Base-by-base conservation (phyloP, 768 basidiomycete genomes). In the Grammothele lineata region DNA sequence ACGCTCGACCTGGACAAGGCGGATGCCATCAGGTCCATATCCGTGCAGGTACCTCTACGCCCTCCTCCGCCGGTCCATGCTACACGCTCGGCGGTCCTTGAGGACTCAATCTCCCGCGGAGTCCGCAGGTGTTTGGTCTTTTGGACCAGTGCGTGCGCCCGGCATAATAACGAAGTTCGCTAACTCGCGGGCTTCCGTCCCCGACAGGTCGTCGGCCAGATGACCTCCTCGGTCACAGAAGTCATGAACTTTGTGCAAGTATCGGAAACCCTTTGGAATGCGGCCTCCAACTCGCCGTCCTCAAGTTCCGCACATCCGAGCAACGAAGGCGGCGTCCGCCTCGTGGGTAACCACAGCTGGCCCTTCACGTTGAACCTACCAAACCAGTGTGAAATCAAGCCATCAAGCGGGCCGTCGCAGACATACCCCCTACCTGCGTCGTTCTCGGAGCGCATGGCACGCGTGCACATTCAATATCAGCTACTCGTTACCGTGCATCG, bases 391-490 rank as follows among this genome's bases (percentile, higher is more conserved):
- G 40, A 43, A 1, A 18, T 45, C 17, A 45, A 47, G 14, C 39
- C 33, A 19, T 27, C 41, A 43, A 43, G 18, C 39, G 45, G 41
- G 1, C 23, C 47, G 11, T 23, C 25, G 6, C 24, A 42, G n/a
- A 10, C 21, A 10, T 59, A 32, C 33, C 37, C 43, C 8, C 56
- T 62, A 15, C 61, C 61, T 3, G 47, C 50, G 2, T 57, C 61
- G 11, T 57, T 60, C 34, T 55, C 57, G 4, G 51, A 54, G 17
- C 53, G 55, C 11, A 36, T 45, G 23, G 53, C 50, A 12, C 32
- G 48, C n/a, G 57, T 51, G 9, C 54, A 52, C 12, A 55, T 62
- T 15, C 48, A 54, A 15, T 62, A 62, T 38, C 49, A 56, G 15
- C 8, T 62, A 5, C 19, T 54, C 19, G 59, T 45, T 9, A 51